Conservation (phyloP, 805 yeast genomes). For the Ogataea chonburiensis region DNA sequence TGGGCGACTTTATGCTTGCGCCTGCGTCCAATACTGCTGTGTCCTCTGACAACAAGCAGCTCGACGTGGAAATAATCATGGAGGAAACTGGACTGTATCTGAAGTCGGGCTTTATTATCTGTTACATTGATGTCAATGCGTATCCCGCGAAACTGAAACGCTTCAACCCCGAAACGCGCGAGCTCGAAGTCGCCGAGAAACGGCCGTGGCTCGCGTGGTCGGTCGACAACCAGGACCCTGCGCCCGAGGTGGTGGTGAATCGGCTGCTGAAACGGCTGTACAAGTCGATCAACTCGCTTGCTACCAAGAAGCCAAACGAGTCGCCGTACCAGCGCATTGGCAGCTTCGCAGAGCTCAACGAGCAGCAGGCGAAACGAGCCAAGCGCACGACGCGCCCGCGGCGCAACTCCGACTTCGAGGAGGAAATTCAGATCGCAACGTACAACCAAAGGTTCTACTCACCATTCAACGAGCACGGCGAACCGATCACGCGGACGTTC, state of each 20-base stretch:
- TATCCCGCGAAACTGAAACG: slow-evolving; percentile 20
- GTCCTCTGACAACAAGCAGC: slow-evolving; percentile 25
- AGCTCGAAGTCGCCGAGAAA: slow-evolving; percentile 9
- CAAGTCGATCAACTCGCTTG: slow-evolving; percentile 40
- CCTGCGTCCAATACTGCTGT: not conserved
- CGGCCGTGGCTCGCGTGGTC: slow-evolving; percentile 35
- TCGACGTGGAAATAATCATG: slow-evolving; percentile 44
- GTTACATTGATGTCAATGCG: slow-evolving; percentile 36
- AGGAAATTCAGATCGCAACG: slow-evolving; percentile 21
- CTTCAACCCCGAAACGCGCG: slow-evolving; percentile 7
- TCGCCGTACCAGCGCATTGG: slow-evolving; percentile 29
- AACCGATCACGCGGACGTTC: slow-evolving; percentile 29
- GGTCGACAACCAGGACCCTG: slow-evolving; percentile 32
- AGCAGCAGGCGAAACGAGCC: not conserved
- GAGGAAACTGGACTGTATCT: slow-evolving; percentile 56
- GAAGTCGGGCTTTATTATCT: slow-evolving; percentile 49
- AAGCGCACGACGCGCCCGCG: slow-evolving; percentile 3
- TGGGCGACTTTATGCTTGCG: slow-evolving; percentile 46
- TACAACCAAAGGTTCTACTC: slow-evolving; percentile 33
- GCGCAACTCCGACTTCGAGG: slow-evolving; percentile 15
- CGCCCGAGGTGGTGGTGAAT: slow-evolving; percentile 40
- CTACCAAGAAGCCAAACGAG: slow-evolving; percentile 18
- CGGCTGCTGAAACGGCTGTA: slow-evolving; percentile 46
- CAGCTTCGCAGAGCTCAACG: slow-evolving; percentile 27
- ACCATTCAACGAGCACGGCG: slow-evolving; percentile 23